These are phyloP conservation scores for Cordyceps sp. DNA, from an alignment of 2,329 filamentous ascomycete genomes.

Conservation along the genomic window DNA sequence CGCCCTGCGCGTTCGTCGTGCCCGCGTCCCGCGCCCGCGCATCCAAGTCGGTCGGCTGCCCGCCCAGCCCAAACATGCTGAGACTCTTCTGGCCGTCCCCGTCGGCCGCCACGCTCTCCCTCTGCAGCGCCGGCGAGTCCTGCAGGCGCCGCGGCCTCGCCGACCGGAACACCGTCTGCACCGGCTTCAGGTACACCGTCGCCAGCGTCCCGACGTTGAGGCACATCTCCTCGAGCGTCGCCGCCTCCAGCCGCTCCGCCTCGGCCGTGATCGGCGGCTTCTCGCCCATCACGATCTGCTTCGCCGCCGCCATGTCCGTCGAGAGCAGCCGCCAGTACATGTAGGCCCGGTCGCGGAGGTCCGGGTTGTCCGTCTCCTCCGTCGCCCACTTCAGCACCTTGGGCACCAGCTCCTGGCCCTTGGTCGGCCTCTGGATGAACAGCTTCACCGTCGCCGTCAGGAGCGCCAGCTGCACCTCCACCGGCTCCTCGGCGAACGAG, in stretches of 20 bases:
- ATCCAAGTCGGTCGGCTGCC: constrained; percentile 33
- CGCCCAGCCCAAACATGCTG: constrained; percentile 37
- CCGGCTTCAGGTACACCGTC: constrained; percentile 94
- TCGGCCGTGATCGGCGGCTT: constrained; percentile 95
- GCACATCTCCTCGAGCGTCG: constrained; percentile 91
- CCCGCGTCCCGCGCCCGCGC: constrained; percentile 18
- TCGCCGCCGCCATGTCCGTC: constrained; percentile 76
- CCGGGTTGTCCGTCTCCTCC: constrained; percentile 97
- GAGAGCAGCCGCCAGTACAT: constrained; percentile 99
- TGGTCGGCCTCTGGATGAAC: constrained; percentile 92
- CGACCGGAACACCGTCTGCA: constrained; percentile 88
- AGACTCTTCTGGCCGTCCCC: constrained; percentile 42
- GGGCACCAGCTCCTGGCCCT: constrained; percentile 82
- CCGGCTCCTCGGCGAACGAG: constrained; percentile 82
- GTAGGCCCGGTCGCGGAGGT: constrained; percentile 87
- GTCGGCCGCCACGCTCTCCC: constrained; percentile 39
- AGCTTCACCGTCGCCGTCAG: constrained; percentile 94
- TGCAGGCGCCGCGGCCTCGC: constrained; percentile 65
- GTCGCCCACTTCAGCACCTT: constrained; percentile 97
- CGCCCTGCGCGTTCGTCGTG: constrained; percentile 16
- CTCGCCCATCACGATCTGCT: constrained; percentile 85
- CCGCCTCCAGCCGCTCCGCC: constrained; percentile 80
- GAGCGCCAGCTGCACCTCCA: constrained; percentile 88
- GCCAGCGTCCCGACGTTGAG: constrained; percentile 90
- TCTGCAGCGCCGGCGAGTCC: constrained; percentile 76